phyloP scores from a whole-genome alignment of 305 asterid genomes.

The Fraxinus platypoda region DNA sequence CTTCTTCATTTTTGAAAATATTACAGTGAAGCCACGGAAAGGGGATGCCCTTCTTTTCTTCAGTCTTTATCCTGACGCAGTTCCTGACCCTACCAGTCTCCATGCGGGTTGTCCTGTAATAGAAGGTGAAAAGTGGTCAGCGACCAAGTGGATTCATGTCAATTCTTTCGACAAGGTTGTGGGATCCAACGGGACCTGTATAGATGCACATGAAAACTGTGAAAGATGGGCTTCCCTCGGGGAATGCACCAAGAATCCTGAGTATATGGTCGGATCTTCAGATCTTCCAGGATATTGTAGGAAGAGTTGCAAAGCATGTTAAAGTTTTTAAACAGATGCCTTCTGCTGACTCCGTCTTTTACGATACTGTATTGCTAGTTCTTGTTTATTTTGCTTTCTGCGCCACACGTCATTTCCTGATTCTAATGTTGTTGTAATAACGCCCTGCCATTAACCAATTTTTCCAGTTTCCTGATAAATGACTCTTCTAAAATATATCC shows the following conservation, averaged over 20 bases:
- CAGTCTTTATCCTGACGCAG: conserved; percentile 69
- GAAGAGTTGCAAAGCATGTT: conserved; percentile 90
- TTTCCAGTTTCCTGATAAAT: conserved; percentile 18
- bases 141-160: conserved; percentile 97
- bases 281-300: conserved; percentile 82
- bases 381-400: conserved; percentile 16
- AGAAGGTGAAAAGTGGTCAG: conserved; percentile 98
- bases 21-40: conserved; percentile 82
- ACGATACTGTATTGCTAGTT: not conserved
- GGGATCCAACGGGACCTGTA: conserved; percentile 53
- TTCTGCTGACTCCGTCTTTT: conserved; percentile 1
- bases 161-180: conserved; percentile 70
- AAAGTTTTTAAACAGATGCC: conserved; percentile 1
- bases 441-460: conserved; percentile 15
- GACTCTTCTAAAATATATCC: conserved; percentile 7
- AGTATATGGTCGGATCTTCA: conserved; percentile 84
- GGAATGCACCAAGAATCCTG: conserved; percentile 88
- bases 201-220: conserved; percentile 59
- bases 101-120: conserved; percentile 97
- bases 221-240: conserved; percentile 92
- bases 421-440: conserved; percentile 20
- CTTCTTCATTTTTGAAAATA: not conserved
- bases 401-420: conserved; percentile 2
- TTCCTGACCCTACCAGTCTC: conserved; percentile 74
- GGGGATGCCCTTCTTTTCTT: conserved; percentile 94